Conservation (phyloP, 1,139 yeast genomes). For the Sugiyamaella castrensis region DNA sequence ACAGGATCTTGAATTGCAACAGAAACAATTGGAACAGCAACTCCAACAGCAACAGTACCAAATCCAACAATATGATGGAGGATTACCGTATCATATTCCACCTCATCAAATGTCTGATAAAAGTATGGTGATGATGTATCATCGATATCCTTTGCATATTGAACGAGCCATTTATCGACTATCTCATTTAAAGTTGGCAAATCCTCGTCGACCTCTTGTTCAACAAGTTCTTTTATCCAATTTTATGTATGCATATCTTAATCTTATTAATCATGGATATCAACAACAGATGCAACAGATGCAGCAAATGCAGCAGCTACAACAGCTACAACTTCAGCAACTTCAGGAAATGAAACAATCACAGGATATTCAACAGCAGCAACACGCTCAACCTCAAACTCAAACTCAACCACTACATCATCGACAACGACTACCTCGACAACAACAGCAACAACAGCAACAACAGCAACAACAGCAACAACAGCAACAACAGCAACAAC, state of each 20-base stretch:
- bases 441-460: conserved; percentile 1
- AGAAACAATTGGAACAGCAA: conserved; percentile 13
- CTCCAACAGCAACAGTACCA: conserved; percentile 22
- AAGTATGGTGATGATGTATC: conserved; percentile 40
- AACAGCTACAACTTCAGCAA: conserved; percentile 22
- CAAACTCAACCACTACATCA: conserved; percentile 9
- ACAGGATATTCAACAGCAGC: neutral
- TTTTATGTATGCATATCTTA: conserved; percentile 96
- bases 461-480: conserved; percentile 12
- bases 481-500: neutral
- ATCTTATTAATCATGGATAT: conserved; percentile 75
- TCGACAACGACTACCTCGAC: conserved; percentile 8
- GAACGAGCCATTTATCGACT: conserved; percentile 93
- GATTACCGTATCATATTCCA: conserved; percentile 40
- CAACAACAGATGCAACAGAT: conserved; percentile 38
- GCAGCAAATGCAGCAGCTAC: conserved; percentile 26
- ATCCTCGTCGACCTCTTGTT: conserved; percentile 82
- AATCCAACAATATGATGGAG: conserved; percentile 27
- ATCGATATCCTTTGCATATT: conserved; percentile 86
- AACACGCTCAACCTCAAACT: neutral
- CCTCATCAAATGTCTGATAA: conserved; percentile 40
- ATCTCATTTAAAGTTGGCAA: conserved; percentile 89
- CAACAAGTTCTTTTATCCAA: conserved; percentile 92
- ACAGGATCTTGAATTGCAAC: conserved; percentile 11
- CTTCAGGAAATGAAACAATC: conserved; percentile 16